phyloP scores from a whole-genome alignment of 257 asterid species.

The Solanum chmielewskii region DNA sequence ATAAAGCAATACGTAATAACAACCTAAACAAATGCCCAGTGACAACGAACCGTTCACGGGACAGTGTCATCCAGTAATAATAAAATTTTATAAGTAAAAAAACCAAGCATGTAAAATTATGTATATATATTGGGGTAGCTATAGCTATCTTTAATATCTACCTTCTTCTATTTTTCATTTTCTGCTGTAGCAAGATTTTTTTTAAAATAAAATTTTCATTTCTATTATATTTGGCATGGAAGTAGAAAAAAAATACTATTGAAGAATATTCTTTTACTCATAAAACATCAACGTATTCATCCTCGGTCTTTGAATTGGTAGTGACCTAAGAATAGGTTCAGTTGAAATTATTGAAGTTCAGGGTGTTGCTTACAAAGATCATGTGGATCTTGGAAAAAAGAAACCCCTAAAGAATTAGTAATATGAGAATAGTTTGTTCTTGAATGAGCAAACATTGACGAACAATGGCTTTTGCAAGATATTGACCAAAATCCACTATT shows the following conservation, averaged over 20 bases:
- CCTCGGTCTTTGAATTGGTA: conserved; percentile 47
- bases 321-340: conserved; percentile 37
- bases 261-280: conserved; percentile 50
- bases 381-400: conserved; percentile 48
- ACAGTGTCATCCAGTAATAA: not conserved
- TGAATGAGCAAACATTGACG: no score
- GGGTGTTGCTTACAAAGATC: conserved; percentile 69
- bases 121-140: not conserved
- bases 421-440: no score
- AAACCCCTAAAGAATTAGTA: no score
- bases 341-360: conserved; percentile 63
- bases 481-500: no score
- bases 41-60: not conserved
- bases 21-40: not conserved
- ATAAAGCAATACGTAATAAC: not conserved
- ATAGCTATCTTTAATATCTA: not conserved
- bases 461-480: no score
- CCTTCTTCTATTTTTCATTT: not conserved
- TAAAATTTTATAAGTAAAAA: no score
- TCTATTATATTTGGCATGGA: no score
- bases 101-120: not conserved
- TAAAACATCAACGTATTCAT: conserved; percentile 58
- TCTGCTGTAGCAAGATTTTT: not conserved
- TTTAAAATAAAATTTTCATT: no score
- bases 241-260: not conserved